Evolutionary conservation across 192 early-diverging fungal genomes (phyloP).

Genomic region (Backusella circina): DNA sequence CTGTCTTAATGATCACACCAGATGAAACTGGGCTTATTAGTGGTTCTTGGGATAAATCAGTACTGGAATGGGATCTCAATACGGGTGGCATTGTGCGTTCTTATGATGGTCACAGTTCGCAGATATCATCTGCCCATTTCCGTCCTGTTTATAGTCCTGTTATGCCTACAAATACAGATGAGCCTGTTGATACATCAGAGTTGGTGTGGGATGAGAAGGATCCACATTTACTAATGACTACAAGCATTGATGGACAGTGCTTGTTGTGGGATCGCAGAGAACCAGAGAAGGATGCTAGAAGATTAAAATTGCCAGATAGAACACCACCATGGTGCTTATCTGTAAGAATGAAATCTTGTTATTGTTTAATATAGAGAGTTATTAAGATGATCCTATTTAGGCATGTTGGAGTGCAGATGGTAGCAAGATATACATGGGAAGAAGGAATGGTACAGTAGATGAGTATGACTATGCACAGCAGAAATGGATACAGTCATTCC

Average conservation of each 20-base stretch:
- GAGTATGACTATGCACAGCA: conserved; percentile 78
- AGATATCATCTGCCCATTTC: conserved; percentile 75
- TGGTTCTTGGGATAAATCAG: conserved; percentile 92
- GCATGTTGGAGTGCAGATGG: conserved; percentile 89
- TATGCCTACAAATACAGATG: not conserved
- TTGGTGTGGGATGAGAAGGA: conserved; percentile 10
- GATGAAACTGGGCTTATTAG: conserved; percentile 82
- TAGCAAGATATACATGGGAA: conserved; percentile 72
- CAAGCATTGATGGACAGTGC: conserved; percentile 73
- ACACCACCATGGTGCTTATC: conserved; percentile 77
- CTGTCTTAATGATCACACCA: conserved; percentile 73
- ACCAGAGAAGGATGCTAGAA: conserved; percentile 44
- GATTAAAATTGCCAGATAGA: conserved; percentile 48
- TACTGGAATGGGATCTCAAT: conserved; percentile 86
- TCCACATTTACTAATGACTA: conserved; percentile 57
- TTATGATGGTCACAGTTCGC: conserved; percentile 75
- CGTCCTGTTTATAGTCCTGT: conserved; percentile 46
- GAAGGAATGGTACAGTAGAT: conserved; percentile 88
- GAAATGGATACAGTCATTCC: conserved; percentile 65
- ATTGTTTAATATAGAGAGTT: conserved; percentile 5
- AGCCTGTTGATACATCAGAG: not conserved
- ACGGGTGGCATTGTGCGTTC: conserved; percentile 63
- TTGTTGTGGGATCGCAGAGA: conserved; percentile 74
- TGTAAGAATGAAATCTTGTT: conserved; percentile 39
- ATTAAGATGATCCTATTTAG: conserved; percentile 13